Evolutionary conservation across 768 basidiomycete species (phyloP), one percentile per base, ranked within the genome.

Genomic region (Trametes sanguinea): DNA sequence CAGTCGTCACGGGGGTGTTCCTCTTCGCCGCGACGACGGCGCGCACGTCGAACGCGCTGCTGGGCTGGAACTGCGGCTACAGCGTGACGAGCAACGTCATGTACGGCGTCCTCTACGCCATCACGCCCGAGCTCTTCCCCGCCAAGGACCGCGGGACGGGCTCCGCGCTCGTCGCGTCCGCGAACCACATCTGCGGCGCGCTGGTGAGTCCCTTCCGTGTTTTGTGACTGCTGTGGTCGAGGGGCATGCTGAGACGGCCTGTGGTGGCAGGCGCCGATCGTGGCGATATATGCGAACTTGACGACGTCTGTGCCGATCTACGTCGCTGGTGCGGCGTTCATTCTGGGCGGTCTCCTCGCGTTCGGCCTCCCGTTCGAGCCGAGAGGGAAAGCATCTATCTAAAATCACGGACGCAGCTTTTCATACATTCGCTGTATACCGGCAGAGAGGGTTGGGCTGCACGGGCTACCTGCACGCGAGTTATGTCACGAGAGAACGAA

Each of bases 61-160:
- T 87, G 6, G 83, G 77, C 16, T 85, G 82, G 83, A 84, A 85
- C 61, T 85, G 85, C 63, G 82, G 75, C 14, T 85, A 83, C 73
- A 80, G 77, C 47, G 85, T 85, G 72, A 80, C 80, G 56, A 78
- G 76, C 60, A 85, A 85, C 68, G 69, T 83, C 56, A 84, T 83
- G 82, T 84, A 84, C 60, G 83, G 82, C 53, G 74, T 75, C 11
- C 71, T 76, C 11, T 77, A 77, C 57, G 75, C 76, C 45, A 59
- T 76, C 54, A 77, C 74, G 42, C 83, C 83, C 17, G 82, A 85
- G 67, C 60, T 85, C 17, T 84, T 85, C 72, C 83, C 83, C 13
- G 81, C 83, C 3, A 80, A 74, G 59, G 77, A 80, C 51, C 74
- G 83, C 57, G 84, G 85, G 10, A 85, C 84, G 1, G 85, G 85